Evolutionary conservation across 1,284 basidiomycete genomes (phyloP).

Genomic region (Tetrapyrgos nigripes): DNA sequence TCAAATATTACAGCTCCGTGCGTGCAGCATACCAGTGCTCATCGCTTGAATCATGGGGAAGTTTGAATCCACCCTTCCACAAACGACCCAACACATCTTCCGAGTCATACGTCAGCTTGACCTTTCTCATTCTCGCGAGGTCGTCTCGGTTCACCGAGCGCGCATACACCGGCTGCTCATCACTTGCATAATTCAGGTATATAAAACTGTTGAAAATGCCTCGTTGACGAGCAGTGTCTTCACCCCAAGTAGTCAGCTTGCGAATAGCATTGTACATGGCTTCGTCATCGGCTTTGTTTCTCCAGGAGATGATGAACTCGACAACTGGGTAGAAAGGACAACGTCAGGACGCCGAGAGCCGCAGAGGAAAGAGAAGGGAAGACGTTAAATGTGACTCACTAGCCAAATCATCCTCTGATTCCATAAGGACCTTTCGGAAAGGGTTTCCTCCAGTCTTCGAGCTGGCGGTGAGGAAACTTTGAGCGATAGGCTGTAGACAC

Average conservation of each 20-base stretch:
- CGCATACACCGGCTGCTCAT: conserved; percentile 4
- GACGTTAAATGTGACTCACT: neutral
- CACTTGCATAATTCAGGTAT: conserved; percentile 14
- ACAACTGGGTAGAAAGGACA: neutral
- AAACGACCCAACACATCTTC: neutral
- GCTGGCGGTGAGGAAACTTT: neutral
- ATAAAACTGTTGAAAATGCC: conserved; percentile 9
- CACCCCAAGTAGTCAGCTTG: neutral
- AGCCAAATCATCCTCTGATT: neutral
- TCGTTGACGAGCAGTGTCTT: neutral
- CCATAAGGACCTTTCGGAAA: neutral
- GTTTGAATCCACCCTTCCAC: conserved; percentile 16
- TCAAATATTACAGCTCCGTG: no score
- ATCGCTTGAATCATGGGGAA: neutral
- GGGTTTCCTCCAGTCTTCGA: no score
- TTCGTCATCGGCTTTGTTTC: neutral
- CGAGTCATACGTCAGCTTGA: conserved; percentile 8
- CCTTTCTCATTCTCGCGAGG: neutral
- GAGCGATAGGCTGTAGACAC: neutral
- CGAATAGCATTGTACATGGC: neutral
- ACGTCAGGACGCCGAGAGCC: neutral
- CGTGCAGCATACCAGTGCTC: neutral
- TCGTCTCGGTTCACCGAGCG: neutral
- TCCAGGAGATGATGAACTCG: neutral
- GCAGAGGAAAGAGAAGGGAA: neutral